A percentile compares a stretch with the other conserved stretches of the same genome.
phyloP scores from a whole-genome alignment of 805 yeast genomes.

The Cyberlindnera mycetangii region DNA sequence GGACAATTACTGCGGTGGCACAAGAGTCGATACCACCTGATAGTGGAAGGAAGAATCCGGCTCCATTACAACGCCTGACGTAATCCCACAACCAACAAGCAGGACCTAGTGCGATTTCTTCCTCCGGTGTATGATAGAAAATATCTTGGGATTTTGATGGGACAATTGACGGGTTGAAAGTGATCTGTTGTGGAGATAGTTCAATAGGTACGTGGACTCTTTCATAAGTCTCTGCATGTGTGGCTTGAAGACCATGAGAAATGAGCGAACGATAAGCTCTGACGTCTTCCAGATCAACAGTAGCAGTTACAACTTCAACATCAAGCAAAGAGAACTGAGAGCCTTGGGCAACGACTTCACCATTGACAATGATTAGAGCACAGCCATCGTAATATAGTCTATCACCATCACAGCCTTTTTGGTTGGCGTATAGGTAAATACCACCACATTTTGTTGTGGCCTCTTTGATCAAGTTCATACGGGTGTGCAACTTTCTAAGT shows the following conservation, averaged over 20 bases:
- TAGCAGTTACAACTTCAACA: slow-evolving; percentile 94
- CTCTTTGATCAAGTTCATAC: slow-evolving; percentile 81
- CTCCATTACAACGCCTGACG: slow-evolving; percentile 82
- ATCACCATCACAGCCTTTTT: slow-evolving; percentile 98
- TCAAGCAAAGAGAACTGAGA: slow-evolving; percentile 85
- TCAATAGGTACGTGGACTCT: slow-evolving; percentile 62
- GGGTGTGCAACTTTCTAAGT: slow-evolving; percentile 79
- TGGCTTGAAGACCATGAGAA: slow-evolving; percentile 48
- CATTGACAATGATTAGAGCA: slow-evolving; percentile 91
- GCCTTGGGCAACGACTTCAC: slow-evolving; percentile 89
- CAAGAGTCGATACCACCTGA: slow-evolving; percentile 98
- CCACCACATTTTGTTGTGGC: slow-evolving; percentile 98
- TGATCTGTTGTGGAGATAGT: slow-evolving; percentile 54
- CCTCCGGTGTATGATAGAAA: slow-evolving; percentile 79
- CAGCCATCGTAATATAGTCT: slow-evolving; percentile 96
- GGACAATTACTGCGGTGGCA: slow-evolving; percentile 93
- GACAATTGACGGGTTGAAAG: slow-evolving; percentile 56
- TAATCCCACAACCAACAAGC: slow-evolving; percentile 99
- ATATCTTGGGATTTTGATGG: slow-evolving; percentile 56
- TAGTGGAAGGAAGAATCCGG: slow-evolving; percentile 89
- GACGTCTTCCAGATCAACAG: slow-evolving; percentile 90
- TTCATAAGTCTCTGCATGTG: slow-evolving; percentile 33
- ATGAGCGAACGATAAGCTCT: slow-evolving; percentile 70
- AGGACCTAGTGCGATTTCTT: slow-evolving; percentile 96
- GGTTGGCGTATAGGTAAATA: slow-evolving; percentile 88